These are phyloP conservation scores for Thalia dealbata DNA, from an alignment of 176 grass and related monocot genomes.

Conservation along the genomic window DNA sequence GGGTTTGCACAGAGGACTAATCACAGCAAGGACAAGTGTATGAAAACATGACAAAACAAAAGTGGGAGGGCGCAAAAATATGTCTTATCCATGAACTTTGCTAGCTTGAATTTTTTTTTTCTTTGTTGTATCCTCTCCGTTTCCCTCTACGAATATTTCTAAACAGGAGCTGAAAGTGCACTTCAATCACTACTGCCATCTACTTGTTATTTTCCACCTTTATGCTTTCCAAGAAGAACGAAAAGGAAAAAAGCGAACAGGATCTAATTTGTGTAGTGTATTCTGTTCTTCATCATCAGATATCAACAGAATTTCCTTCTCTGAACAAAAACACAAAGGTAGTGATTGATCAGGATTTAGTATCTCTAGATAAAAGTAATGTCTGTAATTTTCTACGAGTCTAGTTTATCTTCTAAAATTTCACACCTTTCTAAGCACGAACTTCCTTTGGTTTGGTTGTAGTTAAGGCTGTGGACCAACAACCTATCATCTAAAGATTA, in stretches of 20 bases:
- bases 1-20: not conserved
- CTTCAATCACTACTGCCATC: not conserved
- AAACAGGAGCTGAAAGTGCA: not conserved
- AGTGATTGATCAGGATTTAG: not conserved
- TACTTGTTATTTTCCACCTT: not conserved
- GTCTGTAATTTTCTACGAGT: not conserved
- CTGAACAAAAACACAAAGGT: not conserved
- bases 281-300: not conserved
- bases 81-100: not conserved
- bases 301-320: slow-evolving; percentile 6
- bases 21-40: too few relatives aligned
- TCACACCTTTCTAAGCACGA: not conserved
- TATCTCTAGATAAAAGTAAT: not conserved
- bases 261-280: not conserved
- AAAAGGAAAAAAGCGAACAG: not conserved
- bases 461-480: not conserved
- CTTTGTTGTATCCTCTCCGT: not conserved
- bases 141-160: not conserved
- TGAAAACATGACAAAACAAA: not conserved
- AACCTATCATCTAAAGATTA: not conserved
- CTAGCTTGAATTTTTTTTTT: not conserved
- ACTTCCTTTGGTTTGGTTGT: not conserved
- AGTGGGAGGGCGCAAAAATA: not conserved
- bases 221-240: not conserved
- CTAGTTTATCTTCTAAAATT: not conserved